Conservation (phyloP, 257 asterid species). For the Solanum ossicruentum region DNA sequence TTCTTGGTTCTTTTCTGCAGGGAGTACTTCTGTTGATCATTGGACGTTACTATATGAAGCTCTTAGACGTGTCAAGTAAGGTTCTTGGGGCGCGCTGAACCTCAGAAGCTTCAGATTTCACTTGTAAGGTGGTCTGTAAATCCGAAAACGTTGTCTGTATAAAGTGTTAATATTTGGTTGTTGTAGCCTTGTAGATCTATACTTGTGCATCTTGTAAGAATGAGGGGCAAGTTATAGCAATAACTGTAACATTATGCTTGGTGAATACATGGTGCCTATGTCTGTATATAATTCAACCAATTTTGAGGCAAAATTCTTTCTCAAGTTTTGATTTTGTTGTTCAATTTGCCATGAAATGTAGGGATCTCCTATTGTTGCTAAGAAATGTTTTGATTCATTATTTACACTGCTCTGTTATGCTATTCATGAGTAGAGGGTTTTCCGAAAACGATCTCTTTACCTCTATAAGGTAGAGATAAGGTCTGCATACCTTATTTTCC, state of each 20-base stretch:
- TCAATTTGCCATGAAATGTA: neutral
- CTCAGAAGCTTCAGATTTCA: neutral
- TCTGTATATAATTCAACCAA: neutral
- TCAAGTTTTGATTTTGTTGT: neutral
- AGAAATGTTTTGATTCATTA: neutral
- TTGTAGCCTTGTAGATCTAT: neutral
- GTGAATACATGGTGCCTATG: neutral
- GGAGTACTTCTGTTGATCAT: neutral
- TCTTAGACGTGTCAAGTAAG: neutral
- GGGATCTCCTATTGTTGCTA: neutral
- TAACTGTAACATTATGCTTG: neutral
- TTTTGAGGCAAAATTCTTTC: neutral
- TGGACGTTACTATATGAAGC: neutral
- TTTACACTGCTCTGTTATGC: neutral
- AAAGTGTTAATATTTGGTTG: neutral
- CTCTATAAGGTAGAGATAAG: neutral
- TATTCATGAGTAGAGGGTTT: neutral
- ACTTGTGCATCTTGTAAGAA: slow-evolving; percentile 1
- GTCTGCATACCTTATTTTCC: neutral
- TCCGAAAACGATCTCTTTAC: neutral
- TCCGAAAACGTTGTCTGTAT: neutral
- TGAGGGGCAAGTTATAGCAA: neutral
- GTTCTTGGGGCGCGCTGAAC: neutral
- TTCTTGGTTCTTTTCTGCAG: neutral
- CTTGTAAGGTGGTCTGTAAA: neutral